Base-by-base conservation (phyloP, 345 rosid species). In the Balakata baccata region DNA sequence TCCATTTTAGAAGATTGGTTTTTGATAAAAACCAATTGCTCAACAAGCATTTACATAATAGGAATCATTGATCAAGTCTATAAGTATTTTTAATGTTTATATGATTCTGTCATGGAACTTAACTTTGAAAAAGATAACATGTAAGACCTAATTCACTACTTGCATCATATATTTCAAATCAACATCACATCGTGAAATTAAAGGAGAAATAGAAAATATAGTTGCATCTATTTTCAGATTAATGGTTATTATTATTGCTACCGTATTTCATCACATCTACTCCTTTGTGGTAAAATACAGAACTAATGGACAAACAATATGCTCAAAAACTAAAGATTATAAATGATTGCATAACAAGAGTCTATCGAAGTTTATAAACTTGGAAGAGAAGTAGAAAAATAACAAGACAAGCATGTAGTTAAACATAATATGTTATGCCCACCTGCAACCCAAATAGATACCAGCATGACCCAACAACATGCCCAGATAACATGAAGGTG, bases 361-460 rank as follows among this genome's bases (percentile, higher is more conserved):
- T 6, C 17, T 51, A 20, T 23, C n/a, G 39, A 9, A 71, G 43
- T 64, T 34, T 14, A 62, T 29, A 53, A 69, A 8, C 71, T 50
- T 10, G 11, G 43, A 37, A 13, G 63, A 50, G 11, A n/a, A 29
- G 0, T 11, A 76, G 39, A 39, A 43, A 69, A 46, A 34, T 43
- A 71, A 46, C 41, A 41, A n/a, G 58, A 34, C 4, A 57, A 74
- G 46, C 52, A 56, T 52, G 50, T 52, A 23, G 25, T 41, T 41
- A 45, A 54, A 65, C 10, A 38, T 56, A 43, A 74, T 45, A 46
- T 70, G 72, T 12, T 65, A 34, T 38, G 50, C 81, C 43, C 71
- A 89, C 98, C 97, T 89, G 97, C 47, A 94, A 81, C 39, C 97
- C 97, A 20, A 92, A 74, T 78, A 94, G 92, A 78, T 94, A 94